Evolutionary conservation across 2,329 filamentous ascomycete genomes (phyloP).

Genomic region (Penicillium sp.): DNA sequence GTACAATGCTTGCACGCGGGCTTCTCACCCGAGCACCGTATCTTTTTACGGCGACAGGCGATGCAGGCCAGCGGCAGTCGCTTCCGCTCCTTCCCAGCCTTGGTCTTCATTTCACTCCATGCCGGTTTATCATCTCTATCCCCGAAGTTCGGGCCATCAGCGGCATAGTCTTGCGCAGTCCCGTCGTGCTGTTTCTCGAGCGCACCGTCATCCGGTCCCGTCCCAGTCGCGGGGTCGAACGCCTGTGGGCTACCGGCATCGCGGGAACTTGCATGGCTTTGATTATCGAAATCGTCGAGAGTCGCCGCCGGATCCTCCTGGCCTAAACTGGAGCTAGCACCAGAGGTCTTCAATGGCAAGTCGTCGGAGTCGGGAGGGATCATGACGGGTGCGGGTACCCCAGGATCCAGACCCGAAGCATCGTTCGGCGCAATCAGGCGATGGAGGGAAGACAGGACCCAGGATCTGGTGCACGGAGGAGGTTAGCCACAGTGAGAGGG

Average conservation of each 20-base stretch:
- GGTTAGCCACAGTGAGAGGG: neutral
- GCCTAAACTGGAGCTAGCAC: constrained; percentile 20
- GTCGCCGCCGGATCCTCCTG: constrained; percentile 27
- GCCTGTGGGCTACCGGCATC: constrained; percentile 32
- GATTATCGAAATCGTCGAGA: constrained; percentile 35
- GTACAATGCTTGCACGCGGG: constrained; percentile 96
- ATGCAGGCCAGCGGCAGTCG: constrained; percentile 90
- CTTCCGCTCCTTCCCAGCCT: constrained; percentile 94
- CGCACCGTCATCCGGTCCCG: constrained; percentile 18
- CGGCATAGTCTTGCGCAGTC: constrained; percentile 19
- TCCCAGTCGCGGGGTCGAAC: constrained; percentile 23
- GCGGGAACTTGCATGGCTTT: constrained; percentile 38
- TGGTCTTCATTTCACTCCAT: constrained; percentile 83
- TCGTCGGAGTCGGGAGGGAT: constrained; percentile 37
- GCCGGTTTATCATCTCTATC: constrained; percentile 59
- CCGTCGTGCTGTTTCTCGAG: constrained; percentile 23
- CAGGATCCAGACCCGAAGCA: constrained; percentile 33
- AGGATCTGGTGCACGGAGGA: neutral
- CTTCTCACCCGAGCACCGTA: constrained; percentile 95
- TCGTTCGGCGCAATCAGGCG: constrained; percentile 27
- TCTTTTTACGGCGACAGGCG: constrained; percentile 94
- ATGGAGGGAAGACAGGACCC: neutral
- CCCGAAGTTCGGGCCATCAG: constrained; percentile 18
- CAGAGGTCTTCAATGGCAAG: constrained; percentile 29
- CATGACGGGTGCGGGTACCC: constrained; percentile 41